These are phyloP conservation scores for Hymenoscyphus occultus DNA, from an alignment of 2,329 filamentous ascomycete genomes.

Conservation along the genomic window DNA sequence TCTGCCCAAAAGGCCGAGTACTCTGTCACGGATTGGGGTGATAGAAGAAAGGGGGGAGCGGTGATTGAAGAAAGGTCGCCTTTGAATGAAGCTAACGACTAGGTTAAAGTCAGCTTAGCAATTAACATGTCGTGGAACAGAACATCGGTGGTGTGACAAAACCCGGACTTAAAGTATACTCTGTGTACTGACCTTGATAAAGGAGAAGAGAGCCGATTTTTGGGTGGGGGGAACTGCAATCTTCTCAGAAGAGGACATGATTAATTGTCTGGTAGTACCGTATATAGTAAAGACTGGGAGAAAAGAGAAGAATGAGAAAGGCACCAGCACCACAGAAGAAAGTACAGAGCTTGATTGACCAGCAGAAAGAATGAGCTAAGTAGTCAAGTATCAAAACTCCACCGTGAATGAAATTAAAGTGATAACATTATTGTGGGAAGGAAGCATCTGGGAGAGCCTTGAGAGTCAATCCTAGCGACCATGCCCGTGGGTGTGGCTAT, in stretches of 20 bases:
- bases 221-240: conserved; percentile 23
- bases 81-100: conserved; percentile 77
- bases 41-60: conserved; percentile 80
- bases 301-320: not conserved
- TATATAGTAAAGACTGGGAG: not conserved
- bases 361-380: not conserved
- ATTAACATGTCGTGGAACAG: not conserved
- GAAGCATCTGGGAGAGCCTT: not conserved
- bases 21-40: conserved; percentile 73
- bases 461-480: not conserved
- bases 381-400: not conserved
- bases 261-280: conserved; percentile 1
- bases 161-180: not conserved
- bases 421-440: not conserved
- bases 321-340: too few species aligned
- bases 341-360: not conserved
- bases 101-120: not conserved
- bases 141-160: not conserved
- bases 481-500: conserved; percentile 6
- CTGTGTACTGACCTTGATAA: conserved; percentile 30
- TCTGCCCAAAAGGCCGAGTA: conserved; percentile 82
- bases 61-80: conserved; percentile 78
- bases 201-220: conserved; percentile 33
- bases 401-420: conserved; percentile 5
- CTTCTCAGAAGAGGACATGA: conserved; percentile 22